Percentiles rank a stretch among this genome's conserved stretches.
phyloP scores from a whole-genome alignment of 2,329 filamentous ascomycete species.

The Diaporthe citrichinensis region DNA sequence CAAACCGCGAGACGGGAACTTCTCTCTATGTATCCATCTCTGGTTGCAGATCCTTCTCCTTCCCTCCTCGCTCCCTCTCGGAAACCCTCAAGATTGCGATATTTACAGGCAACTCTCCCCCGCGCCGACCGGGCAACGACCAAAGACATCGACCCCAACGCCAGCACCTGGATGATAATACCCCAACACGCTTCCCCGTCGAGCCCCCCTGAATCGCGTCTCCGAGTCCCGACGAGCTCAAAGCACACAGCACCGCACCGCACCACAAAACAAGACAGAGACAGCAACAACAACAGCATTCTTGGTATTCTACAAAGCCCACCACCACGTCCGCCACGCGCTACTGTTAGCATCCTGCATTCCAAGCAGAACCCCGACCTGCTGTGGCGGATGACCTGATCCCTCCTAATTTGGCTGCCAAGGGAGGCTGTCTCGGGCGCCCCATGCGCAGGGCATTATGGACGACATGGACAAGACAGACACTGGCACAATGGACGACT shows the following conservation, averaged over 20 bases:
- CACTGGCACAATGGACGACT: constrained; percentile 34
- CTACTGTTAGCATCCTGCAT: not conserved
- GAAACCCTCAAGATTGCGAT: not conserved
- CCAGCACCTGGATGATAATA: constrained; percentile 1
- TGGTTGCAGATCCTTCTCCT: constrained; percentile 22
- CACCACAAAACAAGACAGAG: not conserved
- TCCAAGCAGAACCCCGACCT: not conserved
- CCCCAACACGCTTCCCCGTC: constrained; percentile 23
- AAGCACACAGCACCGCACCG: not conserved
- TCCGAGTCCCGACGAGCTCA: constrained; percentile 5
- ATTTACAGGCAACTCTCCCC: not conserved
- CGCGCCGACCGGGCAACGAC: constrained; percentile 10
- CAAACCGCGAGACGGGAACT: constrained; percentile 5
- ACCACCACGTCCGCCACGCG: not conserved
- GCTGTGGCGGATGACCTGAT: constrained; percentile 26
- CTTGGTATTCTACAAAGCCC: not conserved
- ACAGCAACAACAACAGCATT: constrained; percentile 8
- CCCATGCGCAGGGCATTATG: constrained; percentile 21
- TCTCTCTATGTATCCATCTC: constrained; percentile 14
- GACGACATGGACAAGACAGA: constrained; percentile 19
- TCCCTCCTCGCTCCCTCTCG: not conserved
- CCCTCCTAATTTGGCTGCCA: constrained; percentile 12
- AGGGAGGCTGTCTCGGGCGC: constrained; percentile 35
- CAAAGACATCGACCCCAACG: constrained; percentile 7
- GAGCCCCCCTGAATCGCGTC: constrained; percentile 31